These are phyloP conservation scores for Phytomonas serpens DNA, from an alignment of 208 protist species.

Conservation along the genomic window DNA sequence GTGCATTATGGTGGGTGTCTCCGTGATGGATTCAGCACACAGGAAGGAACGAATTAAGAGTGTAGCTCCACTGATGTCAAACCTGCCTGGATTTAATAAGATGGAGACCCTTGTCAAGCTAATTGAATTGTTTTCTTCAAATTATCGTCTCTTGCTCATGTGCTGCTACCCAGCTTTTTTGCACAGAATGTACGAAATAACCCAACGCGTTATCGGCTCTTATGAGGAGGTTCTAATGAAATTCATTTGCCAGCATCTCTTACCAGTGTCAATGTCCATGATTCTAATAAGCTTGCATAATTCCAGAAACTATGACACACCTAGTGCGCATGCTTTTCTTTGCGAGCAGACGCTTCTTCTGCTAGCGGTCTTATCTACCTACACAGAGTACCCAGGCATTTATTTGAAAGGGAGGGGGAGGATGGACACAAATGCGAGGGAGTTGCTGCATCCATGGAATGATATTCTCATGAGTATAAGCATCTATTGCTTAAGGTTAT, in stretches of 20 bases:
- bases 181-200: background rate
- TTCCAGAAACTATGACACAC: background rate
- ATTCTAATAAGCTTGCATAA: background rate
- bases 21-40: background rate
- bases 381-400: background rate
- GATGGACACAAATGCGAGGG: background rate
- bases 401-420: background rate
- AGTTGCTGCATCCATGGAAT: background rate
- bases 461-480: background rate
- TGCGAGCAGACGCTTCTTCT: background rate
- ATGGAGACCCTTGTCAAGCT: background rate
- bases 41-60: background rate
- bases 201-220: background rate
- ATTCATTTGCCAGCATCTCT: background rate
- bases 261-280: background rate
- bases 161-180: background rate
- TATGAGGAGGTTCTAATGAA: background rate
- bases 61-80: background rate
- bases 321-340: background rate
- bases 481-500: background rate
- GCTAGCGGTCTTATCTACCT: background rate
- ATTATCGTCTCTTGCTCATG: background rate
- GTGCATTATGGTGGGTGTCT: background rate
- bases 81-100: background rate
- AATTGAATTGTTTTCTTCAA: background rate